Evolutionary conservation across 78 protist genomes (phyloP).

Genomic region (Blattamonas nauphoetae): DNA sequence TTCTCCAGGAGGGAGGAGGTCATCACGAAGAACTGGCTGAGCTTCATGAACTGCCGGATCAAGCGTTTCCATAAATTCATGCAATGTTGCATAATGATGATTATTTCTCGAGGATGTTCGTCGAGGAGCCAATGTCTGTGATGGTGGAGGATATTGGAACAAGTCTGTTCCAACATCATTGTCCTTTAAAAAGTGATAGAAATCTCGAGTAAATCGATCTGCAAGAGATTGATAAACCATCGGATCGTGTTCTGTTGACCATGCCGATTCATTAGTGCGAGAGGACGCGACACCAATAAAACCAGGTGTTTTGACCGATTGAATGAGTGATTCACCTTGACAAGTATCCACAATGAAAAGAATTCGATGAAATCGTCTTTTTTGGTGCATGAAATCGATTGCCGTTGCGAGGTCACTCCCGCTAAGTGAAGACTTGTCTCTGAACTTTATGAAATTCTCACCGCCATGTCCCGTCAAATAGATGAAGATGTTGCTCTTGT

Average conservation of each 20-base stretch:
- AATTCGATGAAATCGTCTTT: background rate
- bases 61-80: background rate
- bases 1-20: background rate
- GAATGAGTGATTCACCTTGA: background rate
- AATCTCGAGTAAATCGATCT: background rate
- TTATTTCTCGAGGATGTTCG: too few species aligned
- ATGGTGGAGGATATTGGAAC: too few species aligned
- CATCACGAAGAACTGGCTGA: background rate
- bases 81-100: background rate
- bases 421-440: background rate
- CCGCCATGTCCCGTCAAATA: conserved; percentile 12
- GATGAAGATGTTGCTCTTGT: background rate
- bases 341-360: background rate
- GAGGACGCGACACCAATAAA: background rate
- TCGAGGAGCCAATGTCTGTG: too few species aligned
- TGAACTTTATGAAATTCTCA: background rate
- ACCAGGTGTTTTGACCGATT: background rate
- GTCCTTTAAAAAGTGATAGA: background rate
- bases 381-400: background rate
- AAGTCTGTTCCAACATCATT: too few species aligned
- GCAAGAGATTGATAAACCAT: background rate
- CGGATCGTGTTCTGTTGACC: background rate
- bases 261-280: background rate
- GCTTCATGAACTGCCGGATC: background rate
- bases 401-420: background rate